phyloP scores from a whole-genome alignment of 306 rosid genomes.

The Medicago lupulina region DNA sequence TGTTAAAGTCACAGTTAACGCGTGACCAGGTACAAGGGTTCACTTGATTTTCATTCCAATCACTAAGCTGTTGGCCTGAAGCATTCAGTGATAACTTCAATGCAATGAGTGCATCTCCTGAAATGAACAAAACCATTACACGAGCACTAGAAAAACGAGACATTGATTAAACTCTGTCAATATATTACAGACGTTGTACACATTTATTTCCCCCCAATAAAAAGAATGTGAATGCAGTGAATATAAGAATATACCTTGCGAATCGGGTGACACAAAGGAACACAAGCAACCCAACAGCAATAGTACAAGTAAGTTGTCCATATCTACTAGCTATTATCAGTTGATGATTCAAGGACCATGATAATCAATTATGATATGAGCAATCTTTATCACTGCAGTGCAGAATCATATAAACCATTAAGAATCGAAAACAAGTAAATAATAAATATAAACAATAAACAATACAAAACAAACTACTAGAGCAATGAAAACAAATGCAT shows the following conservation, averaged over 20 bases:
- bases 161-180: conserved; percentile 1
- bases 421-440: conserved; percentile 7
- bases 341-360: conserved; percentile 38
- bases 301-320: conserved; percentile 58
- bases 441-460: conserved; percentile 38
- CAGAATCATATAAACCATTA: conserved; percentile 45
- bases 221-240: not conserved
- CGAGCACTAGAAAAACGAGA: conserved; percentile 20
- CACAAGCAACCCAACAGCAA: conserved; percentile 62
- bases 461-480: not conserved
- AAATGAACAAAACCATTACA: conserved; percentile 43
- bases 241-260: conserved; percentile 64
- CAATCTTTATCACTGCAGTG: conserved; percentile 57
- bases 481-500: not conserved
- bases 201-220: not conserved
- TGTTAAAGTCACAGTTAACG: conserved; percentile 64
- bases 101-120: conserved; percentile 87
- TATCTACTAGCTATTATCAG: conserved; percentile 59
- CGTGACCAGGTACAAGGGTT: conserved; percentile 97
- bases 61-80: conserved; percentile 69
- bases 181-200: not conserved
- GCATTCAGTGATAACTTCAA: conserved; percentile 68
- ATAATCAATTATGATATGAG: conserved; percentile 37
- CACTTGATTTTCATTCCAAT: conserved; percentile 90
- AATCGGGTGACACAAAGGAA: conserved; percentile 68